Base-by-base conservation (phyloP, 805 yeast species). In the Sugiyamaella boreocaroliniensis region DNA sequence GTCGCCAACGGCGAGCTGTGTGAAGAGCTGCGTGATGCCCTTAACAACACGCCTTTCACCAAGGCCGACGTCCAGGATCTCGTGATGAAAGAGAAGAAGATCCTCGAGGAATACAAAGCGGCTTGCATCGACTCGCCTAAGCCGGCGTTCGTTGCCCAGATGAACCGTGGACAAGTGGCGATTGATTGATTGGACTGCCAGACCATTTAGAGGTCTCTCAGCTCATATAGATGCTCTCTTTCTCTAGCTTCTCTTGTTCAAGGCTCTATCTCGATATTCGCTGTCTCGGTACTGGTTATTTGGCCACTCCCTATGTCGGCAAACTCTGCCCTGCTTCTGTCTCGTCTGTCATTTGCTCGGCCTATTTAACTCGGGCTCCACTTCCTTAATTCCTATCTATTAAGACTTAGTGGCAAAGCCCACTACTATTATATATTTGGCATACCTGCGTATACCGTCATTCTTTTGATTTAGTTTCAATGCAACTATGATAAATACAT, bases 21-120 rank as follows among this genome's bases (percentile, higher is more conserved):
- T 8, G 50, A 62, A 10, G 61, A 55, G 41, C 18, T 51, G 19
- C 51, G 48, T 15, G 54, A 47, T n/a, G 55, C 55, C 40, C 52
- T 52, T 7, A 43, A 48, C 29, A 54, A 51, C 22, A 48, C 40
- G 20, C 50, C 48, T 9, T 45, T 54, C 15, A 43, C 61, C 9
- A 22, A 29, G 26, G 50, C 50, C 9, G 56, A 51, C 16, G 15
- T 49, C 18, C 29, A 46, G 29, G 20, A 32, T 15, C 49, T 58
- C 18, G 47, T 43, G 2, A 56, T 43, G n/a, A 58, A 56, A 48
- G 61, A 58, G 45, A 45, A 43, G 49, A 15, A 41, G 49, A 56
- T 53, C 37, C 48, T 51, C 37, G 56, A 50, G 45, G 47, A 49
- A 22, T 56, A 47, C 45, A 40, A 51, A 19, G 40, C 48, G 2